Base-by-base conservation (phyloP, 371 early-diverging fungal genomes). In the Mucor indicus region DNA sequence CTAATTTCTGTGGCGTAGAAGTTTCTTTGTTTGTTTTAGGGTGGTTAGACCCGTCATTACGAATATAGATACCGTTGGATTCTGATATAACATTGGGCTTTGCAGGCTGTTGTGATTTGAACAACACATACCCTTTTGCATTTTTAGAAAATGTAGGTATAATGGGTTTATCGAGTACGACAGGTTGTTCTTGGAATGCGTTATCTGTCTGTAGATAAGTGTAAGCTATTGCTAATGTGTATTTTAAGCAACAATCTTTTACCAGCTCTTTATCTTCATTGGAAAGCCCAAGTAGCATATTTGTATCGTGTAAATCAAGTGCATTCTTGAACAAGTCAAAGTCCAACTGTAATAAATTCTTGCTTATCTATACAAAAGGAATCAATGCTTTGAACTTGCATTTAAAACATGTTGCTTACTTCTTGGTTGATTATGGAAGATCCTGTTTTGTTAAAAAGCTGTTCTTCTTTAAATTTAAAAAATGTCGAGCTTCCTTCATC, bases 381-480 rank as follows among this genome's bases (percentile, higher is more conserved):
- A 38, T 31, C 20, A 27, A 24, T 27, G 4, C 11, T 3, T 41
- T n/a, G n/a, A n/a, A n/a, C n/a, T n/a, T n/a, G n/a, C n/a, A n/a
- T n/a, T n/a, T n/a, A n/a, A n/a, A n/a, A n/a, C n/a, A n/a, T n/a
- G n/a, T n/a, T n/a, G n/a, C n/a, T n/a, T n/a, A n/a, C n/a, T n/a
- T 58, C 42, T 21, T 55, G 44, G 1, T 33, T 22, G 23, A 32
- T 56, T 11, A 36, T 38, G n/a, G n/a, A n/a, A n/a, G n/a, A n/a
- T n/a, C n/a, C n/a, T 4, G 55, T 55, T 6, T 29, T 24, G 15
- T 61, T 49, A 57, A 57, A 67, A 8, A 51, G 31, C 30, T 67
- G 57, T 25, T 75, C 76, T 21, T 69, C 70, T 44, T 72, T 75
- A 24, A 75, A 75, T 20, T 67, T 69, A 58, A 75, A 75, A 44